phyloP scores from a whole-genome alignment of 257 asterid genomes.

The Gynochthodes officinalis region DNA sequence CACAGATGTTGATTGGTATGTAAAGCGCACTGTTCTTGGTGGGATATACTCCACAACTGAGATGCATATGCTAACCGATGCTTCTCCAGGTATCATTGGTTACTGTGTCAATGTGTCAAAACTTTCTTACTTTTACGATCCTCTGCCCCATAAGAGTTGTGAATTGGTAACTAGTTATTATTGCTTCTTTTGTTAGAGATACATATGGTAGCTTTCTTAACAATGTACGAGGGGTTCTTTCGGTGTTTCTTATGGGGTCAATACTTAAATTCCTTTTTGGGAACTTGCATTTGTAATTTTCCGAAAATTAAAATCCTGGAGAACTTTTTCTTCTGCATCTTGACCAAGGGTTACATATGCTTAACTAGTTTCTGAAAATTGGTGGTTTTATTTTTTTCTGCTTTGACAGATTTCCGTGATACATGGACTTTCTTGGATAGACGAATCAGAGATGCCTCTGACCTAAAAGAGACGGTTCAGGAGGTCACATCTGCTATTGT shows the following conservation, averaged over 20 bases:
- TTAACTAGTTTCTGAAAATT: not conserved
- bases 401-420: slow-evolving; percentile 60
- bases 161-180: not conserved
- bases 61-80: slow-evolving; percentile 85
- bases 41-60: slow-evolving; percentile 86
- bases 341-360: not conserved
- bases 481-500: slow-evolving; percentile 50
- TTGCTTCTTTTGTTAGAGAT: not conserved
- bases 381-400: not conserved
- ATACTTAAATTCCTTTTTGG: not conserved
- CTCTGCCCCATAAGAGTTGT: not conserved
- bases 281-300: not conserved
- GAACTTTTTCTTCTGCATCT: not conserved
- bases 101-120: not conserved
- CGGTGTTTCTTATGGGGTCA: not conserved
- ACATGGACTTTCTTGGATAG: slow-evolving; percentile 85
- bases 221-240: no score
- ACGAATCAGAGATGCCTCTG: slow-evolving; percentile 79
- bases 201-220: not conserved
- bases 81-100: slow-evolving; percentile 61
- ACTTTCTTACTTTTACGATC: not conserved
- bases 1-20: slow-evolving; percentile 72
- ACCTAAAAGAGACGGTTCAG: slow-evolving; percentile 65
- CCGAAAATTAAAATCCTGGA: not conserved
- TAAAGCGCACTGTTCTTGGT: slow-evolving; percentile 80